A percentile compares a stretch with the other conserved stretches of the same genome.
Conservation (phyloP, 2,329 filamentous ascomycete species). For the Phialophora chinensis region DNA sequence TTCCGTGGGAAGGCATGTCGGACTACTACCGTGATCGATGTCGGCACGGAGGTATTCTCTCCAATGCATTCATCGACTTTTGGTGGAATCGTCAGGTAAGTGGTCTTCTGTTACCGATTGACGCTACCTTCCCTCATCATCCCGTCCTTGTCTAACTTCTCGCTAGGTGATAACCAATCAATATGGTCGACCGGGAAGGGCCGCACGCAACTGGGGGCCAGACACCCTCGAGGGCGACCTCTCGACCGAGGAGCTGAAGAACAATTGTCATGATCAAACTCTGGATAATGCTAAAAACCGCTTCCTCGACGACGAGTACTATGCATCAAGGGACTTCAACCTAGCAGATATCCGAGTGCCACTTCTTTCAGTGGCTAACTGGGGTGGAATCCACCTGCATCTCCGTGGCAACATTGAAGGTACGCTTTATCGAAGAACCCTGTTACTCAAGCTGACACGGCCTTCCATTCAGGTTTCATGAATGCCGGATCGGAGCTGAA, state of each 20-base stretch:
- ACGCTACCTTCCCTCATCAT: too few species aligned
- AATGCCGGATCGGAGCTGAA: conserved; percentile 68
- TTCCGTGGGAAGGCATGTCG: conserved; percentile 64
- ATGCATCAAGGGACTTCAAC: conserved; percentile 68
- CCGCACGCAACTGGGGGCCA: conserved; percentile 59
- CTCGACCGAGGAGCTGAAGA: conserved; percentile 43
- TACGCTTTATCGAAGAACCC: conserved; percentile 42
- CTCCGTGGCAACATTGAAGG: conserved; percentile 67
- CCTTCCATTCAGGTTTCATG: conserved; percentile 43
- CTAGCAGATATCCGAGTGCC: conserved; percentile 71
- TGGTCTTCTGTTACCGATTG: too few species aligned
- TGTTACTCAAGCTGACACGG: too few species aligned
- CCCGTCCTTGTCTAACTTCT: not conserved
- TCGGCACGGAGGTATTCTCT: conserved; percentile 67
- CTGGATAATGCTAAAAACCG: conserved; percentile 56
- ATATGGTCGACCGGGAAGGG: conserved; percentile 64
- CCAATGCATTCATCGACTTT: conserved; percentile 56
- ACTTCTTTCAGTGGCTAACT: conserved; percentile 70
- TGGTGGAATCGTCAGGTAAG: too few species aligned
- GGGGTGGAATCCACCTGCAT: conserved; percentile 72
- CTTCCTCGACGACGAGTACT: conserved; percentile 69
- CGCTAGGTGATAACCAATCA: conserved; percentile 57
- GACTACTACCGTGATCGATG: conserved; percentile 65
- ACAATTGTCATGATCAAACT: conserved; percentile 51
- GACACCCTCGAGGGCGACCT: conserved; percentile 52